Base-by-base conservation (phyloP, 306 rosid genomes). In the Vigna unguiculata region DNA sequence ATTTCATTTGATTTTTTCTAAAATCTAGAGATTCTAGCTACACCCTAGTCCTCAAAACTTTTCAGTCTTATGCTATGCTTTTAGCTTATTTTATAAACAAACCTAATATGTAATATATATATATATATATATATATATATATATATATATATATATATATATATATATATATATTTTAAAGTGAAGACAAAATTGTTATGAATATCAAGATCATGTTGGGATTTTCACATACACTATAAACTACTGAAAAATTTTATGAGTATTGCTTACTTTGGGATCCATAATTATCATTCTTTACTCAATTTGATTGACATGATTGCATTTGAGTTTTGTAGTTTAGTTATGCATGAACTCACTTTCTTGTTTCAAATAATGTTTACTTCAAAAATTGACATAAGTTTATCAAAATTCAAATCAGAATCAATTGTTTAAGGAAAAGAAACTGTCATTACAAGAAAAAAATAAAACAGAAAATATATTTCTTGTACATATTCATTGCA, bases 361-460 rank as follows among this genome's bases (percentile, higher is more conserved):
- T 66, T 30, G 74, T 21, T 76, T 46, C 24, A 73, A 73, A 72
- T 80, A 15, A 54, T 80, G 5, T 25, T 72, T 73, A 65, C 75
- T 80, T 72, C 1, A 45, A 45, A 21, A 21, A 41, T 43, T 54
- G 9, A 24, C 54, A 32, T 64, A 54, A 43, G 34, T 64, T 34
- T 6, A 34, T 34, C 40, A 7, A 34, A 34, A 34, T 34, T 34
- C 9, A 34, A 34, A 34, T 34, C 2, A 6, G 8, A 34, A 34
- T 34, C 38, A 34, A 34, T 34, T 34, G 40, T 34, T 34, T 34
- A 34, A 34, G 40, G 9, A 34, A 34, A 34, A 34, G 1, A 32
- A 32, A 32, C 36, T 32, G 7, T 32, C 36, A 5, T 4, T 32
- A 5, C n/a, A n/a, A n/a, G n/a, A n/a, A n/a, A n/a, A 3, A 30